Evolutionary conservation across 176 grass and related monocot species (phyloP).

Genomic region (Aegilops sharonensis): DNA sequence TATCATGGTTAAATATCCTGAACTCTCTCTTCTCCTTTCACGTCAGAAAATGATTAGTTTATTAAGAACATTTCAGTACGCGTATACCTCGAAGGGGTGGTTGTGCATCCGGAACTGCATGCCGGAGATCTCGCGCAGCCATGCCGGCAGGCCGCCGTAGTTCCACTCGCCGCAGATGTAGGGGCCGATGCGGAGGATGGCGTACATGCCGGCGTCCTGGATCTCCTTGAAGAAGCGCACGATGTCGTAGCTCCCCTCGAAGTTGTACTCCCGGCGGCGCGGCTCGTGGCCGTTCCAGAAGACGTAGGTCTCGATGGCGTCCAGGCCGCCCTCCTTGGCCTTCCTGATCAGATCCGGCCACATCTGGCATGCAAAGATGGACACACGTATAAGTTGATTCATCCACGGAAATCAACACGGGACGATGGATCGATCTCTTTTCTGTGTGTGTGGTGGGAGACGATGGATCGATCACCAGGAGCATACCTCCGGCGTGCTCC

Average conservation of each 20-base stretch:
- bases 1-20: neutral
- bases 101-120: conserved; percentile 60
- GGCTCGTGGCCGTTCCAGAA: conserved; percentile 99
- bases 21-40: neutral
- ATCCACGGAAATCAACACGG: too few relatives aligned
- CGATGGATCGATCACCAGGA: neutral
- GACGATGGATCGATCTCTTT: too few relatives aligned
- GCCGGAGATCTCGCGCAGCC: conserved; percentile 50
- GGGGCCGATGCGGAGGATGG: conserved; percentile 73
- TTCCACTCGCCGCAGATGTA: conserved; percentile 89
- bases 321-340: conserved; percentile 50
- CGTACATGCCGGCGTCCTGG: conserved; percentile 56
- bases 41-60: neutral
- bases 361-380: conserved; percentile 32
- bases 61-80: rapidly evolving
- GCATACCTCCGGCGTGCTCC: conserved; percentile 48
- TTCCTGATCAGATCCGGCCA: conserved; percentile 63
- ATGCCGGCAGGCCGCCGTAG: conserved; percentile 63
- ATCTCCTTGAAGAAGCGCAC: conserved; percentile 70
- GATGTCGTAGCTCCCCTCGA: conserved; percentile 58
- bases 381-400: too few relatives aligned
- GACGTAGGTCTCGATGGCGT: conserved; percentile 75
- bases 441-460: too few relatives aligned
- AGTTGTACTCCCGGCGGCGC: conserved; percentile 58
- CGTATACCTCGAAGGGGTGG: conserved; percentile 42